These are phyloP conservation scores for Xylaria intraflava DNA, from an alignment of 495 filamentous ascomycete genomes.

Conservation along the genomic window DNA sequence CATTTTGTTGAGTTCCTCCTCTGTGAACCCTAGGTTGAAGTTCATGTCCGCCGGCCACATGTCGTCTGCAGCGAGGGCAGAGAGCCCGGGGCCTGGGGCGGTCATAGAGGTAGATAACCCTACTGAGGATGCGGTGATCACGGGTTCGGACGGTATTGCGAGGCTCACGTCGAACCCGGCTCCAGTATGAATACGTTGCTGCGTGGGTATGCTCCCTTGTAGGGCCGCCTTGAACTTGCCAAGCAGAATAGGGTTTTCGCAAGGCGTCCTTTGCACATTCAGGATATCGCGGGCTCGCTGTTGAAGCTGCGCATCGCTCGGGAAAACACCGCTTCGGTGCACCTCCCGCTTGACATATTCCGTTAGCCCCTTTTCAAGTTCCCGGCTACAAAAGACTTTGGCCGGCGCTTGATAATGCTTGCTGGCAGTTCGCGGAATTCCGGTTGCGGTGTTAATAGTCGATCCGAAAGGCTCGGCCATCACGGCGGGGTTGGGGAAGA, in stretches of 20 bases:
- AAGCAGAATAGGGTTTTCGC: slow-evolving; percentile 43
- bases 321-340: slow-evolving; percentile 21
- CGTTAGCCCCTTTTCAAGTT: slow-evolving; percentile 41
- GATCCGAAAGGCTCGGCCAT: slow-evolving; percentile 26
- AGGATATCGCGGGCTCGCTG: slow-evolving; percentile 39
- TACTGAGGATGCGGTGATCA: background rate
- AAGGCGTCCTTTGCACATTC: slow-evolving; percentile 34
- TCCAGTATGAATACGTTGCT: background rate
- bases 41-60: slow-evolving; percentile 18
- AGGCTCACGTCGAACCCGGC: background rate
- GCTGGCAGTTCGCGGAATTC: slow-evolving; percentile 31
- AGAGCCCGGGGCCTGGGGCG: background rate
- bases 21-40: slow-evolving; percentile 28
- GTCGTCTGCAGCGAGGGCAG: background rate
- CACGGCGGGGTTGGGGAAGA: slow-evolving; percentile 26
- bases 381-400: slow-evolving; percentile 46
- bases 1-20: slow-evolving; percentile 34
- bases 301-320: slow-evolving; percentile 34
- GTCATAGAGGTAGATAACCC: background rate
- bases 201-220: slow-evolving; percentile 15
- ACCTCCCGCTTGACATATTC: slow-evolving; percentile 34
- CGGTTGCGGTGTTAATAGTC: slow-evolving; percentile 32
- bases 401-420: slow-evolving; percentile 34
- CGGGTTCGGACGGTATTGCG: background rate
- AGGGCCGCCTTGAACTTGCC: slow-evolving; percentile 42